Percentiles rank a stretch among this genome's conserved stretches.
Evolutionary conservation across 75 land plant genomes (phyloP).

Genomic region (Pinus albicaulis): DNA sequence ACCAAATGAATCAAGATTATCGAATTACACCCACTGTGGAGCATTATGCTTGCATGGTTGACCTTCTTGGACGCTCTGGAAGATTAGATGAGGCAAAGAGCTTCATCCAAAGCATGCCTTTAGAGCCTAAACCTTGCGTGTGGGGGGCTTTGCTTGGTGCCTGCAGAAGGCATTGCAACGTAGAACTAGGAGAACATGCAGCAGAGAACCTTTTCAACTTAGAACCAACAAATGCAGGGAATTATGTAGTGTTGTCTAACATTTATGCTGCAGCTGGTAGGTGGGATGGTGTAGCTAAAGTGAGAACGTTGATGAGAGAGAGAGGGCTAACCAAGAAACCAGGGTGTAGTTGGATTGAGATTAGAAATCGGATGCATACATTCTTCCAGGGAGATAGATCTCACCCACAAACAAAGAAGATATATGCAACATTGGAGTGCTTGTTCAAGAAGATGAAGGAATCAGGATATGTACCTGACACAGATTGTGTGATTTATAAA

Average conservation of each 20-base stretch:
- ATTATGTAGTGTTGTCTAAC: conserved; percentile 37
- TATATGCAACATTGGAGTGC: conserved; percentile 2
- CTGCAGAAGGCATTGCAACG: conserved; percentile 23
- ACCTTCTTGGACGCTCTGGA: conserved; percentile 42
- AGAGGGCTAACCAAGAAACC: conserved; percentile 29
- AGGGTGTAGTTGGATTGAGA: conserved; percentile 33
- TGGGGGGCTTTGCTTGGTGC: conserved; percentile 51
- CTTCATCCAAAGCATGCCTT: conserved; percentile 36
- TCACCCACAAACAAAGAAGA: not conserved
- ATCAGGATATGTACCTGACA: conserved; percentile 5
- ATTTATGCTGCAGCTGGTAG: conserved; percentile 23
- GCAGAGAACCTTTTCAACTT: conserved; percentile 24
- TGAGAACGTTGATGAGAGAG: conserved; percentile 27
- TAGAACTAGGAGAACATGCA: conserved; percentile 27
- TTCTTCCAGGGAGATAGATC: conserved; percentile 2
- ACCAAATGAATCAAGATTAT: too few relatives aligned
- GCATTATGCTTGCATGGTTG: conserved; percentile 67
- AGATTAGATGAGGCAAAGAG: conserved; percentile 17
- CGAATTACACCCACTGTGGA: conserved; percentile 15
- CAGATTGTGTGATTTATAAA: not conserved
- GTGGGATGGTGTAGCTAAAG: conserved; percentile 15
- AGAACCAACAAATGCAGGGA: conserved; percentile 26
- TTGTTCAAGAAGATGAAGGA: conserved; percentile 10
- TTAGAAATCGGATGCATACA: not conserved
- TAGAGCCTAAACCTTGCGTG: conserved; percentile 17